Evolutionary conservation across 305 asterid species (phyloP), one percentile per base, ranked within the genome.

Genomic region (Fraxinus baroniana): DNA sequence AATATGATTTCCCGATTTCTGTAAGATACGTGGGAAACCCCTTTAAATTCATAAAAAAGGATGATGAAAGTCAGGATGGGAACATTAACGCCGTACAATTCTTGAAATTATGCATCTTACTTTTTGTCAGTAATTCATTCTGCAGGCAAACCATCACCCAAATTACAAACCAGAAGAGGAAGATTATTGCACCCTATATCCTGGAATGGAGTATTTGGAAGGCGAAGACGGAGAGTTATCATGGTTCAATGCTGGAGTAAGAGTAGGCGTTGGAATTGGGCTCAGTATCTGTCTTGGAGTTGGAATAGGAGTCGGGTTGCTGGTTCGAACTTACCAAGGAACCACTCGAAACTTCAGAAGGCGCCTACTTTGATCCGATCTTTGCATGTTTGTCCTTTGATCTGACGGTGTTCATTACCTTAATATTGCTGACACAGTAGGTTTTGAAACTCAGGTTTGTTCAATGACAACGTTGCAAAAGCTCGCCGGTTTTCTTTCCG

Each of bases 181-280:
- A 80, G 91, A 80, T 1, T 80, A 82, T 52, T 57, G 76, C 86
- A 76, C 46, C 41, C 79, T 78, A 17, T 85, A 85, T 79, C 52
- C 79, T 15, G 86, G 79, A 57, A 85, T 78, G 83, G 94, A 89
- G 33, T 87, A 88, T 49, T 9, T 85, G 12, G 93, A 88, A 68
- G 87, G 91, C n/a, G 94, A 90, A 70, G 97, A 92, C 36, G 96
- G 90, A 74, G 97, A 92, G 68, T 75, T 92, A 5, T 86, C 96
- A 5, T 92, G 93, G 94, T 93, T 93, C 88, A 93, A 91, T 83
- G 92, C 97, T 8, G 97, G 97, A 55, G 91, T 93, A 33, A 88
- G 94, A 77, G 94, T 93, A 10, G 97, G 97, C 0, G 94, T 93
- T 5, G 96, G 97, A 7, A 90, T 93, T 28, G 94, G 97, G 82